Conservation (phyloP, 1,284 basidiomycete species). For the Irpex lacteus region DNA sequence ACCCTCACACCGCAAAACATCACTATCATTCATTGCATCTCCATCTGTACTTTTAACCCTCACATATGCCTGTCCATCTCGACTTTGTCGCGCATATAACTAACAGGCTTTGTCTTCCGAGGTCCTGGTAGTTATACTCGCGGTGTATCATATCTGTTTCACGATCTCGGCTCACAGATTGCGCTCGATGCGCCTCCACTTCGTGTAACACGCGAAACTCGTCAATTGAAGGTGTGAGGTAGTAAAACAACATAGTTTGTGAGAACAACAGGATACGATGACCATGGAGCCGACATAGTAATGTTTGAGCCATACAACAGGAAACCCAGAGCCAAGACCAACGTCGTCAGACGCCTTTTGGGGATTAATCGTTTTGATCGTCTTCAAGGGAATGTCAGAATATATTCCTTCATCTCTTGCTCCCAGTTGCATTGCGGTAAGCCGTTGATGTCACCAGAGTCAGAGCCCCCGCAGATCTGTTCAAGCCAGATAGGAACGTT, state of each 20-base stretch:
- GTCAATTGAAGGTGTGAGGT: neutral
- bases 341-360: neutral
- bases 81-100: too few relatives aligned
- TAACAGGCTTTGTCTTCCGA: too few relatives aligned
- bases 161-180: neutral
- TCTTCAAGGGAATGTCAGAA: constrained; percentile 58
- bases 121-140: neutral
- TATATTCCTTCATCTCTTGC: constrained; percentile 54
- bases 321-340: neutral
- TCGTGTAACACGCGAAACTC: neutral
- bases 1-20: neutral
- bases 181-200: neutral
- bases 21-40: neutral
- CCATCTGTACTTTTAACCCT: neutral
- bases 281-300: neutral
- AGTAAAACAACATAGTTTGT: neutral
- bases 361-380: neutral
- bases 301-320: neutral
- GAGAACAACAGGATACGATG: neutral
- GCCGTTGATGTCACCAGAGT: constrained; percentile 32
- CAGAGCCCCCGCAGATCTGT: constrained; percentile 47
- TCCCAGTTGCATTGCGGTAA: constrained; percentile 61
- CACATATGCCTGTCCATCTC: neutral
- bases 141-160: neutral
- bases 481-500: constrained; percentile 33